phyloP scores from a whole-genome alignment of 1,139 yeast genomes.

The Hansenula sp. region DNA sequence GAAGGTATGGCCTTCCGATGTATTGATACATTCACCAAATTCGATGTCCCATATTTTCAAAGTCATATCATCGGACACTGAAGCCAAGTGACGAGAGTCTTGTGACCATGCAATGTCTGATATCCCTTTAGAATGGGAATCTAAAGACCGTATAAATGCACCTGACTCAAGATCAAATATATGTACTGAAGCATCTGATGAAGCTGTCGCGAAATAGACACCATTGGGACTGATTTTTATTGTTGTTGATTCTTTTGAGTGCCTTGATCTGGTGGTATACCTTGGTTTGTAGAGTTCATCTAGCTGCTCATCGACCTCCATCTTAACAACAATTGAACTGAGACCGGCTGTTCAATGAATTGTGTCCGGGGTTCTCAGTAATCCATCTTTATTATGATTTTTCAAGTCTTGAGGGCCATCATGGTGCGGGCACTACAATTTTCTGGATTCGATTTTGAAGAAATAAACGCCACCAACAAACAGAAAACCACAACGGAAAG shows the following conservation, averaged over 20 bases:
- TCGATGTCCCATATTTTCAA: conserved; percentile 68
- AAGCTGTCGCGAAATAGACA: conserved; percentile 51
- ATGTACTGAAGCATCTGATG: conserved; percentile 40
- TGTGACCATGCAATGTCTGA: conserved; percentile 77
- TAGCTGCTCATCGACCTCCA: neutral
- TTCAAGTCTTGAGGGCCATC: neutral
- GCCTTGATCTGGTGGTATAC: conserved; percentile 7
- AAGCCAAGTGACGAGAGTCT: conserved; percentile 68
- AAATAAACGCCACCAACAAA: conserved; percentile 2
- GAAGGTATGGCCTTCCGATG: conserved; percentile 78
- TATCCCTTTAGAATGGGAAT: conserved; percentile 67
- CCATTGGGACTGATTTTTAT: conserved; percentile 70
- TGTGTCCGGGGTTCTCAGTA: too few species aligned
- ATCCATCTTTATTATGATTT: neutral
- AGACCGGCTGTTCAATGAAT: too few species aligned
- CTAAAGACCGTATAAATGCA: conserved; percentile 32
- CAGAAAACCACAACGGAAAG: neutral
- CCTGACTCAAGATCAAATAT: conserved; percentile 37
- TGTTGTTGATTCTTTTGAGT: conserved; percentile 30
- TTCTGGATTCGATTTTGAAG: neutral
- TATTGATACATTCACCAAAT: conserved; percentile 49
- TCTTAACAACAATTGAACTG: neutral
- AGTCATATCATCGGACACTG: conserved; percentile 85
- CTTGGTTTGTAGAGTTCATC: conserved; percentile 8
- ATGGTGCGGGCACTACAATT: too few species aligned